Conservation (phyloP, 169 alveolate species). For the Plasmodium malariae region DNA sequence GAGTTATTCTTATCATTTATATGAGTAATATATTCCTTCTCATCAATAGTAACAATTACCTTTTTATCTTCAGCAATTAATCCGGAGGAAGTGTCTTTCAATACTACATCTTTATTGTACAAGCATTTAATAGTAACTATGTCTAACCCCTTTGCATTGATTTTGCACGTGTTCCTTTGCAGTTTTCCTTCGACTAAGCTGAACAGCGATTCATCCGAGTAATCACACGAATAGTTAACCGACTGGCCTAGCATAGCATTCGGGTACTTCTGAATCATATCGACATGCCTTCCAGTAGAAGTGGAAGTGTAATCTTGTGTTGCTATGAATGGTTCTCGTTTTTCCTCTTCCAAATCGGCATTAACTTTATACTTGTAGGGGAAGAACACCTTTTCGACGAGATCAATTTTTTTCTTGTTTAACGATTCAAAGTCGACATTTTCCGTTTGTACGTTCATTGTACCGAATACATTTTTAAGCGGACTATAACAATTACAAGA, state of each 20-base stretch:
- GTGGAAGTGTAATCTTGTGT: too few relatives aligned
- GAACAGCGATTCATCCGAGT: background rate
- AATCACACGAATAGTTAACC: slow-evolving; percentile 32
- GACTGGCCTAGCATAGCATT: slow-evolving; percentile 9
- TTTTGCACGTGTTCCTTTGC: slow-evolving; percentile 32
- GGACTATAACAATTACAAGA: slow-evolving; percentile 66
- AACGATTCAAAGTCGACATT: background rate
- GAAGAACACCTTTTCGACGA: too few relatives aligned
- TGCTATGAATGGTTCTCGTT: too few relatives aligned
- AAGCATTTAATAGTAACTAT: slow-evolving; percentile 57
- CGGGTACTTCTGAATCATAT: too few relatives aligned
- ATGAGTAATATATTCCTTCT: slow-evolving; percentile 15
- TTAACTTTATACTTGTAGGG: background rate
- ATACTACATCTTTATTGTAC: background rate
- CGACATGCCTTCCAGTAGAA: too few relatives aligned
- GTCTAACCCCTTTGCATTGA: slow-evolving; percentile 41
- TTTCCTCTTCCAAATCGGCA: background rate
- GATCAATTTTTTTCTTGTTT: background rate
- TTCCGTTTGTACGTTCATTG: slow-evolving; percentile 38
- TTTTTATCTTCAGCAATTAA: background rate
- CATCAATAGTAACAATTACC: slow-evolving; percentile 18
- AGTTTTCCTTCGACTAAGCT: slow-evolving; percentile 8
- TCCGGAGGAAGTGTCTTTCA: background rate
- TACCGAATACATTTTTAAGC: slow-evolving; percentile 25
- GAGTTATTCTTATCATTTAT: slow-evolving; percentile 13